Percentiles rank a stretch among this genome's conserved stretches.
These are phyloP conservation scores for Trypanosoma caninum DNA, from an alignment of 208 protist genomes.

Conservation along the genomic window DNA sequence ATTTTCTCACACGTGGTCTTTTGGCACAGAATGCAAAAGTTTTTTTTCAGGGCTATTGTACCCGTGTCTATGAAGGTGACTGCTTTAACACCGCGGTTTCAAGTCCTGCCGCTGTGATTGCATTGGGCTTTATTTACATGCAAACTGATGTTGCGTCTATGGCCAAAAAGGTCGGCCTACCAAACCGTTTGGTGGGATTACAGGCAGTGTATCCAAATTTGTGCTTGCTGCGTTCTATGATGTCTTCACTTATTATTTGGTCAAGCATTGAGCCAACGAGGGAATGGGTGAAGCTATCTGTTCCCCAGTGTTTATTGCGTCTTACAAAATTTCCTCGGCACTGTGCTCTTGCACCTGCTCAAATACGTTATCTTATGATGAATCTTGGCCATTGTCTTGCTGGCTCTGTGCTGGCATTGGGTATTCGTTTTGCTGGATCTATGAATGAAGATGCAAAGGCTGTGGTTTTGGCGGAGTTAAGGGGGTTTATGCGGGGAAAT, in stretches of 20 bases:
- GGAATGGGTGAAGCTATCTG: slow-evolving; percentile 44
- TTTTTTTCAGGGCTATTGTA: slow-evolving; percentile 45
- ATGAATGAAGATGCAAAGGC: slow-evolving; percentile 52
- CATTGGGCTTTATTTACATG: slow-evolving; percentile 76
- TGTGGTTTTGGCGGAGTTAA: slow-evolving; percentile 57
- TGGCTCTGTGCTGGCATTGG: slow-evolving; percentile 64
- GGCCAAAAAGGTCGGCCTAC: slow-evolving; percentile 41
- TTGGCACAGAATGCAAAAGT: slow-evolving; percentile 43
- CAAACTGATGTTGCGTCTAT: slow-evolving; percentile 55
- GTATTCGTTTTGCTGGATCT: slow-evolving; percentile 77
- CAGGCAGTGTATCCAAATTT: slow-evolving; percentile 67
- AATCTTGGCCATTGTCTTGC: slow-evolving; percentile 76
- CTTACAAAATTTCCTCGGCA: slow-evolving; percentile 22
- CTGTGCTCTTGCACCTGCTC: slow-evolving; percentile 40
- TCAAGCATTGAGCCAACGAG: slow-evolving; percentile 40
- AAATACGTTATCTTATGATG: slow-evolving; percentile 76
- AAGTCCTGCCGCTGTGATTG: slow-evolving; percentile 60
- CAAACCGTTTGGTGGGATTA: slow-evolving; percentile 48
- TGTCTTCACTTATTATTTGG: slow-evolving; percentile 71
- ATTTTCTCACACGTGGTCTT: slow-evolving; percentile 61
- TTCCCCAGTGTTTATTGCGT: slow-evolving; percentile 44
- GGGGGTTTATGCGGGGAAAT: slow-evolving; percentile 58
- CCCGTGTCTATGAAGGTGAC: slow-evolving; percentile 69
- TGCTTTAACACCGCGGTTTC: slow-evolving; percentile 74
- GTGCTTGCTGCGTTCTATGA: slow-evolving; percentile 71